Evolutionary conservation across 2,329 filamentous ascomycete species (phyloP).

Genomic region (Raffaelea albimanens): DNA sequence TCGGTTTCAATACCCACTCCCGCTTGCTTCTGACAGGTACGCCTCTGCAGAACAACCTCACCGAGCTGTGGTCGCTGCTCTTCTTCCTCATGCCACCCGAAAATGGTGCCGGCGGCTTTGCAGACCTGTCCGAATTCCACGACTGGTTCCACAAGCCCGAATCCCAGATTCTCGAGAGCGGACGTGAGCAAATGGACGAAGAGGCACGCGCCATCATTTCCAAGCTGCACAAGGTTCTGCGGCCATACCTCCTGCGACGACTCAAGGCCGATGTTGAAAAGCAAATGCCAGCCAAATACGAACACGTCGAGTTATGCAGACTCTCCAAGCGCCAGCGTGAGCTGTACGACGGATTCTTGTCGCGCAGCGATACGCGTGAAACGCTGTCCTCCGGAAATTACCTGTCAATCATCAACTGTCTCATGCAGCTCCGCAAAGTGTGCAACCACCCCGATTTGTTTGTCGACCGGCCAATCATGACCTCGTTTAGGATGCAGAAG

Average conservation of each 20-base stretch:
- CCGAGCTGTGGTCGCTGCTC: conserved; percentile 91
- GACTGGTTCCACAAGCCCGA: conserved; percentile 94
- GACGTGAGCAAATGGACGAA: conserved; percentile 86
- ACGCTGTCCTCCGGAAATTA: conserved; percentile 91
- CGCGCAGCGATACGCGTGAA: conserved; percentile 76
- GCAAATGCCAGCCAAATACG: conserved; percentile 97
- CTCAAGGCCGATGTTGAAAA: conserved; percentile 97
- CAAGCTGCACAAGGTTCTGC: conserved; percentile 86
- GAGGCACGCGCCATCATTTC: conserved; percentile 86
- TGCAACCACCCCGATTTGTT: conserved; percentile 98
- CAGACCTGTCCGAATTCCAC: conserved; percentile 90
- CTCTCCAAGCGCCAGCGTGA: conserved; percentile 92
- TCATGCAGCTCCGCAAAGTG: conserved; percentile 95
- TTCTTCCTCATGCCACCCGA: conserved; percentile 95
- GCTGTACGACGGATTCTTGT: conserved; percentile 93
- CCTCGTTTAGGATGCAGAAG: conserved; percentile 82
- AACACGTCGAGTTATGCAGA: conserved; percentile 92
- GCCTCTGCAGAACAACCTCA: conserved; percentile 91
- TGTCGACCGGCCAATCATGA: conserved; percentile 91
- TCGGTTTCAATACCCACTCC: conserved; percentile 86
- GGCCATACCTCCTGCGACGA: conserved; percentile 82
- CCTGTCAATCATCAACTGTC: conserved; percentile 93
- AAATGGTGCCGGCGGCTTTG: conserved; percentile 79
- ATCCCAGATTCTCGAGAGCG: conserved; percentile 91
- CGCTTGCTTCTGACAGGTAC: conserved; percentile 87